Conservation (phyloP, 805 yeast species). For the Sugiyamaella smithiae region DNA sequence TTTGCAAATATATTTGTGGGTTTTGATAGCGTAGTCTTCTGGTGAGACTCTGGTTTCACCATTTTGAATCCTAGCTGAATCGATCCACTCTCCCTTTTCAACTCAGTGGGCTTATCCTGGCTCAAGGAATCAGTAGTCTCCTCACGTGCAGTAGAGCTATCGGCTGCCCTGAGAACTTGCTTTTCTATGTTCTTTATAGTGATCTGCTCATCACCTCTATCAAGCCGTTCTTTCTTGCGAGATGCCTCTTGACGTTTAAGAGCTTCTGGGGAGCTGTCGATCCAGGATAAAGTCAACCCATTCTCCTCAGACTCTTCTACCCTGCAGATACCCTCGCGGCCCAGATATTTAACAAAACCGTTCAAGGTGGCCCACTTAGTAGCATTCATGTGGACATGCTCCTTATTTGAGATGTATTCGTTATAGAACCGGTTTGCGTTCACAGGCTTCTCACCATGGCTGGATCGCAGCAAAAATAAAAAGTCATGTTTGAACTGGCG, state of each 20-base stretch:
- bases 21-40: not conserved
- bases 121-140: not conserved
- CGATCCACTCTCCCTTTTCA: not conserved
- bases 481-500: conserved; percentile 61
- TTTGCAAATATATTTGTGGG: conserved; percentile 2
- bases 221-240: conserved; percentile 37
- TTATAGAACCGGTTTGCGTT: conserved; percentile 86
- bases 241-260: conserved; percentile 40
- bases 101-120: not conserved
- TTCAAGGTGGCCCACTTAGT: conserved; percentile 75
- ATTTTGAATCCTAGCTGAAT: conserved; percentile 4
- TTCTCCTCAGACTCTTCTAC: conserved; percentile 44
- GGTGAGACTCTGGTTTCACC: not conserved
- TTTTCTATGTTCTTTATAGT: conserved; percentile 43
- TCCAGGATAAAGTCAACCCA: conserved; percentile 47
- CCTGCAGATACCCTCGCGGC: conserved; percentile 51
- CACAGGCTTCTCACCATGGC: conserved; percentile 79
- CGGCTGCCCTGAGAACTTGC: conserved; percentile 46
- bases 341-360: conserved; percentile 61
- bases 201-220: conserved; percentile 47
- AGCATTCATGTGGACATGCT: conserved; percentile 88
- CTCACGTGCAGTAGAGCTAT: not conserved
- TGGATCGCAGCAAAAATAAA: conserved; percentile 53
- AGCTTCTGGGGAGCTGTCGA: conserved; percentile 54
- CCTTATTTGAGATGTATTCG: conserved; percentile 76